A percentile compares a stretch with the other conserved stretches of the same genome.
Conservation (phyloP, 148 eudicot species). For the Camellia granthamiana region DNA sequence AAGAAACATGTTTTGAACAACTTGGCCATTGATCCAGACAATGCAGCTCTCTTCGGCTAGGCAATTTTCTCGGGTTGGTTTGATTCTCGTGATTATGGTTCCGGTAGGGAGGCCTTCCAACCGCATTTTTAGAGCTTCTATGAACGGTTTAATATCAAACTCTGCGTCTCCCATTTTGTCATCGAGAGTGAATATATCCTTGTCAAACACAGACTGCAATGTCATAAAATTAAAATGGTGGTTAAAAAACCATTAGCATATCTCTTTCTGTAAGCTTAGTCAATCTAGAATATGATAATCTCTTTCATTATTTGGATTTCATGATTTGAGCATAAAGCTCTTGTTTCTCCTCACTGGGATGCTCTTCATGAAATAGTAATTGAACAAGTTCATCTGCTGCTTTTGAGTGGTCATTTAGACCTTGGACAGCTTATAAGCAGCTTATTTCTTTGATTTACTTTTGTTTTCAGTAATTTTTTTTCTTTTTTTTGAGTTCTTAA, state of each 20-base stretch:
- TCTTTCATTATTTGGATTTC: too few relatives aligned
- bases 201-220: constrained; percentile 20
- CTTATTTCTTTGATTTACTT: too few relatives aligned
- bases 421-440: too few relatives aligned
- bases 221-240: not conserved
- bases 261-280: too few relatives aligned
- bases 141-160: constrained; percentile 18
- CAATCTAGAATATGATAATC: too few relatives aligned
- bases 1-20: constrained; percentile 20
- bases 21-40: not conserved
- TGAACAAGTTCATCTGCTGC: too few relatives aligned
- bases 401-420: too few relatives aligned
- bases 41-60: constrained; percentile 22
- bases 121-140: constrained; percentile 11
- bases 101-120: constrained; percentile 10
- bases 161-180: constrained; percentile 32
- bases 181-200: constrained; percentile 16
- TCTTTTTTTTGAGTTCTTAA: too few relatives aligned
- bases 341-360: too few relatives aligned
- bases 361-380: too few relatives aligned
- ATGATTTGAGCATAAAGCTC: too few relatives aligned
- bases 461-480: too few relatives aligned
- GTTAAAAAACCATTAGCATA: not conserved
- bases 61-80: constrained; percentile 20
- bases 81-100: constrained; percentile 1